Percentiles rank a stretch among this genome's conserved stretches.
Conservation (phyloP, 345 rosid species). For the Eucalyptus fibrosa region DNA sequence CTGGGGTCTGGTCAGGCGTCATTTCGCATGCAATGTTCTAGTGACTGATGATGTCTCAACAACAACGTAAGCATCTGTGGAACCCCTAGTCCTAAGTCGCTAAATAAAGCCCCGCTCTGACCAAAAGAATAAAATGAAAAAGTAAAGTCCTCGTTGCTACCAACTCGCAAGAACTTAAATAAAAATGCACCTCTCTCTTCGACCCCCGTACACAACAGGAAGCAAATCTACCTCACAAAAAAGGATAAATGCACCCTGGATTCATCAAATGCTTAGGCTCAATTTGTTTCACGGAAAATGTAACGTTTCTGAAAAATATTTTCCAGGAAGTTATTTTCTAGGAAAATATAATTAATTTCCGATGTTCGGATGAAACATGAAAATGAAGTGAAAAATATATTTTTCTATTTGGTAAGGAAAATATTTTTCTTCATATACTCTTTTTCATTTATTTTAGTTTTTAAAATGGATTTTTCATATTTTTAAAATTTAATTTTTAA, state of each 20-base stretch:
- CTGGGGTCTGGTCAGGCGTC: neutral
- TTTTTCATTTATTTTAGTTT: no score
- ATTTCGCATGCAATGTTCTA: neutral
- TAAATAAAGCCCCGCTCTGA: neutral
- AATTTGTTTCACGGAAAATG: accelerated
- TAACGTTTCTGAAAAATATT: accelerated
- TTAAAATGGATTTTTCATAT: no score
- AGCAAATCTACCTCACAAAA: neutral
- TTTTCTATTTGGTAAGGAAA: no score
- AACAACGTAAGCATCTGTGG: neutral
- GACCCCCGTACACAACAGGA: neutral
- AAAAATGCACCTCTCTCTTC: neutral
- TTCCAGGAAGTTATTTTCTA: accelerated
- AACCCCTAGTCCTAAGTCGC: neutral
- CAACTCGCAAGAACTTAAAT: neutral
- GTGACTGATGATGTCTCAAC: neutral
- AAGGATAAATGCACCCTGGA: neutral
- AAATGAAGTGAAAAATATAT: no score
- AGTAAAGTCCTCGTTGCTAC: neutral
- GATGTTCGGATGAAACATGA: accelerated
- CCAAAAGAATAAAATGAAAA: no score
- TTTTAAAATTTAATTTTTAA: no score
- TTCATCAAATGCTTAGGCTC: neutral
- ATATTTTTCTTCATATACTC: no score
- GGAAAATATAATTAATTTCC: no score